Evolutionary conservation across 352 stramenopile genomes (phyloP).

Genomic region (Phytopythium chamaehyphon): DNA sequence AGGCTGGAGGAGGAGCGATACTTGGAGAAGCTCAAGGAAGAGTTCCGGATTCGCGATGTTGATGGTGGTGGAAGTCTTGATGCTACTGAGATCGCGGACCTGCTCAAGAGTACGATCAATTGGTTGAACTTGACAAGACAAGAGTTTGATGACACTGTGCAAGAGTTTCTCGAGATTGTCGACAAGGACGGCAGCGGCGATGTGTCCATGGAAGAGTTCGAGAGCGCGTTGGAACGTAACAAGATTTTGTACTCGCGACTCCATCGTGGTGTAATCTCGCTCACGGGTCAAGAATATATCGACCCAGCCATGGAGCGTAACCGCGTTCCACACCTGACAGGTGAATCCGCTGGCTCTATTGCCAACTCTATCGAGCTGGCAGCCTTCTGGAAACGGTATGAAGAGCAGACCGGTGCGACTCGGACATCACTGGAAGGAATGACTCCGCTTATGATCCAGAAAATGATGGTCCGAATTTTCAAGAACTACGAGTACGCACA

Average conservation of each 20-base stretch:
- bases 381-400: constrained; percentile 71
- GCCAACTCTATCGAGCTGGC: constrained; percentile 54
- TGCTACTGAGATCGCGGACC: constrained; percentile 50
- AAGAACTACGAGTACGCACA: constrained; percentile 87
- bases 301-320: constrained; percentile 57
- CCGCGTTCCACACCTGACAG: constrained; percentile 58
- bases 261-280: constrained; percentile 50
- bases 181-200: constrained; percentile 79
- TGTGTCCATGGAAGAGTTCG: constrained; percentile 83
- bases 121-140: constrained; percentile 68
- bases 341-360: constrained; percentile 28
- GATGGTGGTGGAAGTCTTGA: constrained; percentile 76
- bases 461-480: constrained; percentile 85
- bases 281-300: constrained; percentile 80
- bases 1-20: constrained; percentile 63
- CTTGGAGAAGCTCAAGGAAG: constrained; percentile 60
- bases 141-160: constrained; percentile 74
- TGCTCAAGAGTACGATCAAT: constrained; percentile 65
- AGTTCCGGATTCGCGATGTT: constrained; percentile 69
- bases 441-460: constrained; percentile 54
- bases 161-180: constrained; percentile 73
- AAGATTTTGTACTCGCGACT: constrained; percentile 67
- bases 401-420: constrained; percentile 59
- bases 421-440: constrained; percentile 58
- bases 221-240: constrained; percentile 57